A percentile compares a stretch with the other conserved stretches of the same genome.
Evolutionary conservation across 805 yeast species (phyloP).

Genomic region (Priceomyces fermenticarens): DNA sequence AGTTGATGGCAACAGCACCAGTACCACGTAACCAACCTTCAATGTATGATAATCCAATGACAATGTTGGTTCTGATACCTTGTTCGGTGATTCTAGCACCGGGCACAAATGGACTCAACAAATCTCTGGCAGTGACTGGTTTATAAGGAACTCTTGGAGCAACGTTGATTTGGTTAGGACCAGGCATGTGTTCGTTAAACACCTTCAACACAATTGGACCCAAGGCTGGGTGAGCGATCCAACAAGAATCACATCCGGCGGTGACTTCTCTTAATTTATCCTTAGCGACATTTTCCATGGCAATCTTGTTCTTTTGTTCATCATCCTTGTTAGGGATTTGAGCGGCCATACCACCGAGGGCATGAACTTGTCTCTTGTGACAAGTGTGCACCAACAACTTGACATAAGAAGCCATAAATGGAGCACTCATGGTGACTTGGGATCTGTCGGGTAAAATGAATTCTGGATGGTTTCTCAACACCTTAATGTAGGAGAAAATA

Average conservation of each 20-base stretch:
- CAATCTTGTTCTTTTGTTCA: constrained; percentile 56
- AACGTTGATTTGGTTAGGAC: constrained; percentile 72
- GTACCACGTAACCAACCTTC: constrained; percentile 84
- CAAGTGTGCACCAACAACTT: constrained; percentile 68
- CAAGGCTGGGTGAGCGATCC: constrained; percentile 88
- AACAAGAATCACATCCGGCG: constrained; percentile 84
- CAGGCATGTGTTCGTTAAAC: constrained; percentile 74
- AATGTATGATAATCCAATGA: constrained; percentile 75
- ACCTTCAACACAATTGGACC: constrained; percentile 70
- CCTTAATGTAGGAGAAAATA: constrained; percentile 76
- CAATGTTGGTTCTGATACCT: constrained; percentile 70
- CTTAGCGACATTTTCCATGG: constrained; percentile 68
- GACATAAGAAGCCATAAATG: constrained; percentile 78
- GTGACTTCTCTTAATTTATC: constrained; percentile 75
- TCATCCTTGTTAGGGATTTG: constrained; percentile 79
- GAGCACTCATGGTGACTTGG: constrained; percentile 75
- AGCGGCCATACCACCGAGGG: constrained; percentile 92
- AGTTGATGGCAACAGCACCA: constrained; percentile 84
- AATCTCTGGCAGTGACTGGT: constrained; percentile 57
- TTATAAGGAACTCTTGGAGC: constrained; percentile 46
- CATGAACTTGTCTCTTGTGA: constrained; percentile 78
- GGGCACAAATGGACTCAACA: constrained; percentile 61
- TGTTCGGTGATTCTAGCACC: constrained; percentile 62
- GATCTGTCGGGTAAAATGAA: constrained; percentile 77
- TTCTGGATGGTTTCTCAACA: constrained; percentile 64